Percentiles rank a stretch among this genome's conserved stretches.
Evolutionary conservation across 1,139 yeast species (phyloP).

Genomic region (Pichia sp.): DNA sequence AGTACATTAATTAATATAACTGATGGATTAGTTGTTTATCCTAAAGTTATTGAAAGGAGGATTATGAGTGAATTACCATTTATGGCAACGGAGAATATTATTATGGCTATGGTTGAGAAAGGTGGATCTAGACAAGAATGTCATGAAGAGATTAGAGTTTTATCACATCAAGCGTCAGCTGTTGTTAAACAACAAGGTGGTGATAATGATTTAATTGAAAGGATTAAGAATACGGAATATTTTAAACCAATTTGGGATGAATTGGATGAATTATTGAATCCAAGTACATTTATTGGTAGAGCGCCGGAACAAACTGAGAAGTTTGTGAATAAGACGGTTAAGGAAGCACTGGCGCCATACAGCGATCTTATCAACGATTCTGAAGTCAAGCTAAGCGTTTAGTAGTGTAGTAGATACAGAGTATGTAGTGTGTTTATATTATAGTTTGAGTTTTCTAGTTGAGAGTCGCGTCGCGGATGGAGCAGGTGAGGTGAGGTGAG

Average conservation of each 20-base stretch:
- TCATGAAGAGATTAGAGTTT: conserved; percentile 94
- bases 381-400: conserved; percentile 60
- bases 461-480: too few species aligned
- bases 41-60: conserved; percentile 96
- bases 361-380: conserved; percentile 47
- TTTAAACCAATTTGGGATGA: conserved; percentile 87
- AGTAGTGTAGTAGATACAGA: conserved; percentile 7
- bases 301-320: conserved; percentile 98
- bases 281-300: conserved; percentile 94
- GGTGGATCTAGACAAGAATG: conserved; percentile 98
- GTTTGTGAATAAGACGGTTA: conserved; percentile 79
- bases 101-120: conserved; percentile 98
- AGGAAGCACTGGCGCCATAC: conserved; percentile 70
- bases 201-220: conserved; percentile 91
- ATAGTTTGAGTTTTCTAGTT: too few species aligned
- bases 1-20: conserved; percentile 88
- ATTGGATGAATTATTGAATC: conserved; percentile 74
- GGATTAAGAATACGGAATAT: conserved; percentile 71
- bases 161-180: conserved; percentile 94
- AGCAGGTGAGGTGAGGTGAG: neutral
- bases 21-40: conserved; percentile 93
- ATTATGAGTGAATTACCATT: conserved; percentile 92
- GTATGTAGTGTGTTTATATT: neutral
- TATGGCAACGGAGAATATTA: conserved; percentile 98
- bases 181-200: conserved; percentile 99